phyloP scores from a whole-genome alignment of 2,329 filamentous ascomycete species.

The Beauveria sp. region DNA sequence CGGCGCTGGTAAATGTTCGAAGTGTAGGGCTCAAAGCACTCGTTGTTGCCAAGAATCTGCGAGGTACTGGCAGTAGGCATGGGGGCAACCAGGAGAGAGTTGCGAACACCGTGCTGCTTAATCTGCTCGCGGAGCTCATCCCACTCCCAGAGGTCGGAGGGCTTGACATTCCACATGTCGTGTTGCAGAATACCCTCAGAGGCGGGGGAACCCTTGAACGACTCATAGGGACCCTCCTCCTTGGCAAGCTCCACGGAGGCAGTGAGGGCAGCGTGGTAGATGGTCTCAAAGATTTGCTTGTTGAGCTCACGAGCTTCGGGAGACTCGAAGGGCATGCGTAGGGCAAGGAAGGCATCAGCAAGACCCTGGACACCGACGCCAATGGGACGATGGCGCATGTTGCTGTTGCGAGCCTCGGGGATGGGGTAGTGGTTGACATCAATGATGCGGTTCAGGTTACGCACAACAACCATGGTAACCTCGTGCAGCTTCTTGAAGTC shows the following conservation, averaged over 20 bases:
- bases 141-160: slow-evolving; percentile 96
- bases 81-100: slow-evolving; percentile 88
- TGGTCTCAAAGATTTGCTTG: slow-evolving; percentile 98
- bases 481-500: slow-evolving; percentile 97
- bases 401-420: slow-evolving; percentile 85
- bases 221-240: slow-evolving; percentile 75
- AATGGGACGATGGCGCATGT: slow-evolving; percentile 93
- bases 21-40: slow-evolving; percentile 99
- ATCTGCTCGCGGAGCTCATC: slow-evolving; percentile 80
- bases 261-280: slow-evolving; percentile 92
- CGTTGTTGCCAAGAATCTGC: slow-evolving; percentile 97
- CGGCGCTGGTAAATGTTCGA: slow-evolving; percentile 99
- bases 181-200: slow-evolving; percentile 96
- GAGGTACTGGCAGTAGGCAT: slow-evolving; percentile 98
- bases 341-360: slow-evolving; percentile 93
- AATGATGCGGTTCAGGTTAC: slow-evolving; percentile 97
- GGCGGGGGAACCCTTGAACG: slow-evolving; percentile 87
- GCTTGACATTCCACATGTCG: slow-evolving; percentile 96
- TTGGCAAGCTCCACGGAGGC: slow-evolving; percentile 82
- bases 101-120: slow-evolving; percentile 86
- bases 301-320: slow-evolving; percentile 89
- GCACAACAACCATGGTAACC: slow-evolving; percentile 83
- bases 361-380: slow-evolving; percentile 96
- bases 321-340: slow-evolving; percentile 95
- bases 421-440: slow-evolving; percentile 99